A percentile compares a stretch with the other conserved stretches of the same genome.
Evolutionary conservation across 208 protist genomes (phyloP).

Genomic region (Crithidia brevicula): DNA sequence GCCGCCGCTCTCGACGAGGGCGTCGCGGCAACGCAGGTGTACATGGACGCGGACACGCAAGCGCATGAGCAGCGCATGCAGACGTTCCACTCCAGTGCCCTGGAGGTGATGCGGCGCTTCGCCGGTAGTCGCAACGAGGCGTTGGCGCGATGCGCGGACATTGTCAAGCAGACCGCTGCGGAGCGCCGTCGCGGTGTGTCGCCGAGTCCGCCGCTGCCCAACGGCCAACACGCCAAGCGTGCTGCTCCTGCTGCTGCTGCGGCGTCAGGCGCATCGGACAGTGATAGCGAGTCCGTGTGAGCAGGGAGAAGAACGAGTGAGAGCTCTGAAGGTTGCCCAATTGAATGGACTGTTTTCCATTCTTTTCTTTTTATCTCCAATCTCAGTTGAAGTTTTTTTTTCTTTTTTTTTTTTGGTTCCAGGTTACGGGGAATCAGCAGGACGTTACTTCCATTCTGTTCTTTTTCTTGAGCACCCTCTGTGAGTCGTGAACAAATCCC

Average conservation of each 20-base stretch:
- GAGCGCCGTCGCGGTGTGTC: conserved; percentile 6
- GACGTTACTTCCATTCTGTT: neutral
- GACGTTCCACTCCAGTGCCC: conserved; percentile 72
- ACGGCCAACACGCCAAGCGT: neutral
- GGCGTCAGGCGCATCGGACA: neutral
- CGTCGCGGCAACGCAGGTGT: conserved; percentile 11
- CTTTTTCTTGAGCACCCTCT: neutral
- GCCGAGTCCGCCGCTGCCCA: neutral
- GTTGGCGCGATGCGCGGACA: conserved; percentile 67
- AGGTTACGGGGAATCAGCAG: too few relatives aligned
- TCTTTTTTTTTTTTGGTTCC: neutral
- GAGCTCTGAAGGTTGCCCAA: too few relatives aligned
- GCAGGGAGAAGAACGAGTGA: too few relatives aligned
- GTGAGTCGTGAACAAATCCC: neutral
- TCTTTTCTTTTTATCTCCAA: conserved; percentile 7
- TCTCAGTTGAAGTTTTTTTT: neutral
- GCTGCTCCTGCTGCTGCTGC: neutral
- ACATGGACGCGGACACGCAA: conserved; percentile 11
- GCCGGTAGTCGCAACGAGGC: conserved; percentile 77
- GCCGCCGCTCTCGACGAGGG: too few relatives aligned
- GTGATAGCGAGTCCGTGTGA: conserved; percentile 2
- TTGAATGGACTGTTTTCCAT: conserved; percentile 1
- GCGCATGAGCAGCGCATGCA: conserved; percentile 64
- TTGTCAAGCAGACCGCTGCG: conserved; percentile 55
- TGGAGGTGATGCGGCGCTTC: conserved; percentile 75